Evolutionary conservation across 257 asterid genomes (phyloP).

Genomic region (Paraleonurus japonicus): DNA sequence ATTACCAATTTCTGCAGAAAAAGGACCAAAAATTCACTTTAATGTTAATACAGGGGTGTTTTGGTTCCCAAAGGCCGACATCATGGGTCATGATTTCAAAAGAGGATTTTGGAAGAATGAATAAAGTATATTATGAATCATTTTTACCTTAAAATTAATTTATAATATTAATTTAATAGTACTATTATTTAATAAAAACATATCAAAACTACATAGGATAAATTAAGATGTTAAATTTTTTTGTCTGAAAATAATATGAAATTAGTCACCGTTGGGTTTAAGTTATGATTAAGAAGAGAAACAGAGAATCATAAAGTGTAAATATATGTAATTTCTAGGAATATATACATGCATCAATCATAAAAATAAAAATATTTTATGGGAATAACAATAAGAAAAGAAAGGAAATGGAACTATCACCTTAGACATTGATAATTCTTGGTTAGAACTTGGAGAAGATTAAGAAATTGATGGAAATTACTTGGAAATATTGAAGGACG

Average conservation of each 20-base stretch:
- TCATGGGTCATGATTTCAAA: too few species aligned
- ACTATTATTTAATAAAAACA: too few species aligned
- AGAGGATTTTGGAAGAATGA: too few species aligned
- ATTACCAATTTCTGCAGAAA: slow-evolving; percentile 60
- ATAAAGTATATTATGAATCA: too few species aligned
- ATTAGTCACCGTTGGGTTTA: background rate
- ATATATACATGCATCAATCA: background rate
- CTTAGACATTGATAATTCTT: slow-evolving; percentile 35
- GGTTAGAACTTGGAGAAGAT: slow-evolving; percentile 8
- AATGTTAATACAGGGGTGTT: too few species aligned
- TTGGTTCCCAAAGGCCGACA: too few species aligned
- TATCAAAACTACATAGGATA: background rate
- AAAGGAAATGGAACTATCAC: slow-evolving; percentile 26
- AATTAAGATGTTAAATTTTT: background rate
- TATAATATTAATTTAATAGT: too few species aligned
- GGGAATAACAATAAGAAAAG: background rate
- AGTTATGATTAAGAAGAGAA: background rate
- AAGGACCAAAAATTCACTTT: background rate
- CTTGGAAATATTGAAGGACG: slow-evolving; percentile 2
- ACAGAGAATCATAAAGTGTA: background rate
- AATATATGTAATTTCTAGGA: background rate
- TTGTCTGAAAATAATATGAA: background rate
- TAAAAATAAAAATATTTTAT: background rate
- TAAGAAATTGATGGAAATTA: slow-evolving; percentile 20
- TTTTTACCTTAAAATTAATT: too few species aligned